Conservation (phyloP, 495 filamentous ascomycete genomes). For the Neurospora intermedia region DNA sequence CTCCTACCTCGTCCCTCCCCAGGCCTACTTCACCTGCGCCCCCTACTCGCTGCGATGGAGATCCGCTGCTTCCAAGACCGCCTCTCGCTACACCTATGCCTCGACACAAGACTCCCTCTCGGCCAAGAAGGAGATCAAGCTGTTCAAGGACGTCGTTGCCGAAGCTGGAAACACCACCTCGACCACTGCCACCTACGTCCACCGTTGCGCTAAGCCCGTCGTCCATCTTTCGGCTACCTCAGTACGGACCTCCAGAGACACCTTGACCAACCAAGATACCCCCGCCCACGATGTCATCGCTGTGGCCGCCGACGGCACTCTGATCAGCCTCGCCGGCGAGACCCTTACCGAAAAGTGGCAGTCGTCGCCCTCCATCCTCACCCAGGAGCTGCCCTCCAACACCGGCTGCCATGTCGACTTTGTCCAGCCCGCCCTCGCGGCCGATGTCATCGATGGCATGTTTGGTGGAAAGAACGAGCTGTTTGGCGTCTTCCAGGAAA, state of each 20-base stretch:
- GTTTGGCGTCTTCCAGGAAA: conserved; percentile 28
- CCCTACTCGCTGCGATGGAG: conserved; percentile 64
- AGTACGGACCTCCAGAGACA: conserved; percentile 4
- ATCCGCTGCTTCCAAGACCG: conserved; percentile 35
- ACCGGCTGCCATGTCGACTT: conserved; percentile 27
- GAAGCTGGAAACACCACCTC: conserved; percentile 47
- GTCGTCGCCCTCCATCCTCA: conserved; percentile 20
- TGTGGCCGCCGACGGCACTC: conserved; percentile 28
- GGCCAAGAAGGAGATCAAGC: conserved; percentile 30
- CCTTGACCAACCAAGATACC: background rate
- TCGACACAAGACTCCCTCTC: conserved; percentile 28
- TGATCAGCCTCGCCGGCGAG: conserved; percentile 30
- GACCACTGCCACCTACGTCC: conserved; percentile 11
- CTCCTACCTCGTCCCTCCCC: conserved; percentile 76
- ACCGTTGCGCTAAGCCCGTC: conserved; percentile 15
- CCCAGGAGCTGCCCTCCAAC: conserved; percentile 25
- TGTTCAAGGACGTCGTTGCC: conserved; percentile 51
- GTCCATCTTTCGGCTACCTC: conserved; percentile 20
- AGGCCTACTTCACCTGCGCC: conserved; percentile 65
- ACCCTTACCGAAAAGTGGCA: conserved; percentile 31
- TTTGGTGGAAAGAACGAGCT: conserved; percentile 29
- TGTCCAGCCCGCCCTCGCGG: conserved; percentile 23
- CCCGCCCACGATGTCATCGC: conserved; percentile 26
- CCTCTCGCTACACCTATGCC: conserved; percentile 63
- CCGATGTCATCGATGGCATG: conserved; percentile 34